Evolutionary conservation across 192 early-diverging fungal genomes (phyloP), one percentile per base, ranked within the genome.

Genomic region (Podila epicladia): DNA sequence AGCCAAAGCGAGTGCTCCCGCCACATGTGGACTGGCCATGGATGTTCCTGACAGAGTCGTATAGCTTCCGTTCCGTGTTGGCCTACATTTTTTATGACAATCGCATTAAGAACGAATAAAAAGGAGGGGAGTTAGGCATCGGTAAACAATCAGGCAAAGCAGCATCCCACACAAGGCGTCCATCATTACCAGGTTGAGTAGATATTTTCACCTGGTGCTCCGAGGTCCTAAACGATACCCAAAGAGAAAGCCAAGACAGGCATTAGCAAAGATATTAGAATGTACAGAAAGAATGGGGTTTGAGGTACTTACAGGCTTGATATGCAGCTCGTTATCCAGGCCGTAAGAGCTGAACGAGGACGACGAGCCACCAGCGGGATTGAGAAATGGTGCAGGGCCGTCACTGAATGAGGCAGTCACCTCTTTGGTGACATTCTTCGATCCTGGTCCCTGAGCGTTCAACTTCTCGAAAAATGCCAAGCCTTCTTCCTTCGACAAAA

Each of bases 301-400:
- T 2, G 19, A 11, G 6, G 24, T 33, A 9, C 68, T 61, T 69
- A 69, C 68, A 48, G 75, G 68, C 17, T 71, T 77, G 64, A 69
- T 75, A 35, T 69, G 65, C 22, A 69, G 67, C 24, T 75, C 62
- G 29, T 75, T 69, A 51, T 69, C 73, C 12, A 75, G 88, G 31
- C 96, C 96, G 65, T 86, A 88, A 20, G 91, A 92, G 22, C 90
- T 91, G 65, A 93, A 95, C 65, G 62, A 53, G 11, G 94, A 95
- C 19, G 92, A 71, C 22, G 85, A 89, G 29, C 89, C 89, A 26
- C 87, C 92, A 5, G 88, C 71, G 3, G 84, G 72, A 67, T 89
- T 83, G 7, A 68, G 53, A 45, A 79, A 68, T 11, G 86, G 65
- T 26, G 74, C 68, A 0, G 83, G 62, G 1, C 26, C 59, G 15